Percentiles rank a stretch among this genome's conserved stretches.
These are phyloP conservation scores for Decorospora gaudefroyi DNA, from an alignment of 2,329 filamentous ascomycete genomes.

Conservation along the genomic window DNA sequence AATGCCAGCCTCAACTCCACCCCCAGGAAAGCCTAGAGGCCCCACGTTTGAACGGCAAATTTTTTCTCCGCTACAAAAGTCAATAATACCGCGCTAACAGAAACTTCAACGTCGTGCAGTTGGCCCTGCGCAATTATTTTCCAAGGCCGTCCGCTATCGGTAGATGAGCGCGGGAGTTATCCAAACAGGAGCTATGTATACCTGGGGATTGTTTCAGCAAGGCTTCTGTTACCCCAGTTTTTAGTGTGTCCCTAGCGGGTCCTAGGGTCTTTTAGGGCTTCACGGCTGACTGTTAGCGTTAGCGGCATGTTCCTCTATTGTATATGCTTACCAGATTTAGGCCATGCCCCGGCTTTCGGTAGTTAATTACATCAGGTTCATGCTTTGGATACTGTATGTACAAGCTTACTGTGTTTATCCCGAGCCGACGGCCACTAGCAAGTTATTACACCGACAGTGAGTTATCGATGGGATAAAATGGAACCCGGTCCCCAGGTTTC, in stretches of 20 bases:
- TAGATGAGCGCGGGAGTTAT: too few relatives aligned
- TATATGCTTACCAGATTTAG: too few relatives aligned
- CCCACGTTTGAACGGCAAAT: too few relatives aligned
- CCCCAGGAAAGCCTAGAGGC: background rate
- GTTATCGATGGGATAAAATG: constrained; percentile 2
- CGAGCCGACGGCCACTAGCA: background rate
- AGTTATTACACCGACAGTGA: constrained; percentile 1
- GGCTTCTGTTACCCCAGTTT: constrained; percentile 2
- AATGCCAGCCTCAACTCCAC: background rate
- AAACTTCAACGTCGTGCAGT: too few relatives aligned
- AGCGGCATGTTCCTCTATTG: constrained; percentile 3
- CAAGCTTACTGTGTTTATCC: background rate
- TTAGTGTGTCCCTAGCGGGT: background rate
- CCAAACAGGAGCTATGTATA: too few relatives aligned
- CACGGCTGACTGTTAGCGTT: background rate
- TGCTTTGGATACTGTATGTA: too few relatives aligned
- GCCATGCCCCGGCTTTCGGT: background rate
- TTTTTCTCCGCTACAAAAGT: too few relatives aligned
- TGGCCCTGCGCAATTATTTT: too few relatives aligned
- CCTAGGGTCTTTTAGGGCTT: background rate
- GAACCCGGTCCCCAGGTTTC: background rate
- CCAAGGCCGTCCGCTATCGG: too few relatives aligned
- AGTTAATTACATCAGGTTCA: too few relatives aligned
- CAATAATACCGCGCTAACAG: too few relatives aligned
- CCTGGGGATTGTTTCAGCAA: constrained; percentile 5